phyloP scores from a whole-genome alignment of 1,284 basidiomycete species.

The Cystobasidiaceae sp. region DNA sequence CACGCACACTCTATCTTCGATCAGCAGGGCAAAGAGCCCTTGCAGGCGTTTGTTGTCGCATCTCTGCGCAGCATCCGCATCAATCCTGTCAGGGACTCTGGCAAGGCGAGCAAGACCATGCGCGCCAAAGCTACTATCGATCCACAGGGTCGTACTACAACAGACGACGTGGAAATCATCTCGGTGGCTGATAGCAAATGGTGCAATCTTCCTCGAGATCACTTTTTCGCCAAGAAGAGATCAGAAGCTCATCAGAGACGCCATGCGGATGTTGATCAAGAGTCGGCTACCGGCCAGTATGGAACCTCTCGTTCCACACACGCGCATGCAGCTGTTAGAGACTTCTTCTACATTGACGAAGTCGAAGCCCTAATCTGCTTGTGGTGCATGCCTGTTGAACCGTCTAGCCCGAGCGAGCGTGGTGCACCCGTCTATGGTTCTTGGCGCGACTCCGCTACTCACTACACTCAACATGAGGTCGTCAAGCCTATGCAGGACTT shows the following conservation, averaged over 20 bases:
- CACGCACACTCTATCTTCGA: conserved; percentile 52
- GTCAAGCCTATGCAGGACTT: conserved; percentile 42
- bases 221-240: conserved; percentile 1
- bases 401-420: conserved; percentile 33
- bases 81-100: conserved; percentile 46
- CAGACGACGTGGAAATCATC: conserved; percentile 29
- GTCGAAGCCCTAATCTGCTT: conserved; percentile 46
- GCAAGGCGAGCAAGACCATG: conserved; percentile 40
- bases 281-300: no score
- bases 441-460: conserved; percentile 35
- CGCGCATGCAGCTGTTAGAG: conserved; percentile 34
- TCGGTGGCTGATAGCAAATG: conserved; percentile 26
- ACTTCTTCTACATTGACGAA: conserved; percentile 42
- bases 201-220: conserved; percentile 38
- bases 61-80: conserved; percentile 42
- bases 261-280: no score
- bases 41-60: conserved; percentile 48
- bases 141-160: conserved; percentile 19
- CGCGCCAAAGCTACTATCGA: conserved; percentile 28
- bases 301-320: no score
- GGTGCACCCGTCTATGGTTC: conserved; percentile 18
- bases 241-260: no score
- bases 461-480: conserved; percentile 41
- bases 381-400: conserved; percentile 41
- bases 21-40: conserved; percentile 46